Percentiles rank a stretch among this genome's conserved stretches.
Evolutionary conservation across 1,139 yeast genomes (phyloP).

Genomic region (Magnusiomyces suaveolens): DNA sequence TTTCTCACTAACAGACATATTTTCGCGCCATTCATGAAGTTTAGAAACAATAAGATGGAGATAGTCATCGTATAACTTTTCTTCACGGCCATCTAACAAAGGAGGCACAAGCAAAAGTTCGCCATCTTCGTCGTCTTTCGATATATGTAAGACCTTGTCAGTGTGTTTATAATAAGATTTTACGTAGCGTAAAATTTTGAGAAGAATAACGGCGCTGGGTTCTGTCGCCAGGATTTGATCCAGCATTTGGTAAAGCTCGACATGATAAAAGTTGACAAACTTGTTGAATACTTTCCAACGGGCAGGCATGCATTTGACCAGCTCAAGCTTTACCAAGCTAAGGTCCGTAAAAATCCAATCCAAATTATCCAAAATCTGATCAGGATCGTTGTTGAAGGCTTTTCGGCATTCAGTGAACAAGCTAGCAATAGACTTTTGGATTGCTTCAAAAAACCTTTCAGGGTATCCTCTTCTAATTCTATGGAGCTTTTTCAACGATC

Average conservation of each 20-base stretch:
- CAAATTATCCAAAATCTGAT: slow-evolving; percentile 57
- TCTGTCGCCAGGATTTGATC: slow-evolving; percentile 56
- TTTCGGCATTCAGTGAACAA: slow-evolving; percentile 58
- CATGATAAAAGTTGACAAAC: slow-evolving; percentile 60
- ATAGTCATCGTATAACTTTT: slow-evolving; percentile 60
- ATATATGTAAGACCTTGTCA: slow-evolving; percentile 35
- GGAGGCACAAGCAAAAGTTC: slow-evolving; percentile 37
- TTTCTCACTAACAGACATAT: slow-evolving; percentile 56
- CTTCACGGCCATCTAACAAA: slow-evolving; percentile 52
- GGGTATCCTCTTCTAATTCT: slow-evolving; percentile 51
- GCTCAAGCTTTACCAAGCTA: slow-evolving; percentile 48
- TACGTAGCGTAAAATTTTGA: slow-evolving; percentile 60
- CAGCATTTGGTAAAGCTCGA: slow-evolving; percentile 52
- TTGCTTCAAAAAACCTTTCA: slow-evolving; percentile 49
- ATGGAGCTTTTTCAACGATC: slow-evolving; percentile 20
- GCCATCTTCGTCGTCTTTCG: slow-evolving; percentile 27
- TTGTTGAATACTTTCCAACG: slow-evolving; percentile 64
- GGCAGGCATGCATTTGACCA: slow-evolving; percentile 54
- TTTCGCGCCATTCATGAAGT: slow-evolving; percentile 73
- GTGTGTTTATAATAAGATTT: slow-evolving; percentile 50
- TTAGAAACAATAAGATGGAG: slow-evolving; percentile 56
- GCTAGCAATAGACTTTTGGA: slow-evolving; percentile 52
- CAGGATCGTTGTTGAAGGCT: slow-evolving; percentile 45
- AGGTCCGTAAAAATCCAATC: slow-evolving; percentile 84
- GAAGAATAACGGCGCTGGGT: slow-evolving; percentile 41